Evolutionary conservation across 169 alveolate genomes (phyloP), one percentile per base, ranked within the genome.

Genomic region (Eimeria sp.): DNA sequence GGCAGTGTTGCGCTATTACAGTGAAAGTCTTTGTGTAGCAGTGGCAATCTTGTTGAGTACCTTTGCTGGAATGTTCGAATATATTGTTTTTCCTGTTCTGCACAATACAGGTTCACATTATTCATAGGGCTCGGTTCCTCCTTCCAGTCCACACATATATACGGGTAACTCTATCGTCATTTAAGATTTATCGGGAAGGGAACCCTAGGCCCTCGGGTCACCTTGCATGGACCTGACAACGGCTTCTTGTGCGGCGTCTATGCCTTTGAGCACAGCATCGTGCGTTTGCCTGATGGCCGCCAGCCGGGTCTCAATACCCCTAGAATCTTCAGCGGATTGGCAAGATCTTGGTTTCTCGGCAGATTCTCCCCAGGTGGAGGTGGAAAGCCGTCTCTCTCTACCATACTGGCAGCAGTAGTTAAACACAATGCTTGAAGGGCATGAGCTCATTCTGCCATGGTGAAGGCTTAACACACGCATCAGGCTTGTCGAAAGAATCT

Each of bases 221-320:
- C 93, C 93, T 87, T 87, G 93, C 82, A 87, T 4, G 83, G 54
- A 63, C 80, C 65, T 87, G 65, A 87, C 80, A 80, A 87, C 45
- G 83, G 61, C 65, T 61, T 57, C 93, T 63, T 87, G 93, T 22
- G 93, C 93, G 4, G 80, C 83, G 2, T 87, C 93, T 16, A 87
- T 87, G 65, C 83, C 93, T 61, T 63, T 58, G 3, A 87, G 63
- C 72, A 87, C 72, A 4, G 93, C 93, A 45, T 63, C 61, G 67
- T 87, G 93, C 49, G 78, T 87, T 87, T 87, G 82, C 67, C 93
- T 87, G 65, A 87, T 87, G 80, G 65, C 65, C 30, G 93, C 93
- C 82, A 87, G 30, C 9, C 93, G 93, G 82, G 65, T 25, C 82
- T 87, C 93, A 20, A 87, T 27, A 49, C 25, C 20, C 10, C 51